Conservation (phyloP, 768 basidiomycete species). For the Suillus luteus region DNA sequence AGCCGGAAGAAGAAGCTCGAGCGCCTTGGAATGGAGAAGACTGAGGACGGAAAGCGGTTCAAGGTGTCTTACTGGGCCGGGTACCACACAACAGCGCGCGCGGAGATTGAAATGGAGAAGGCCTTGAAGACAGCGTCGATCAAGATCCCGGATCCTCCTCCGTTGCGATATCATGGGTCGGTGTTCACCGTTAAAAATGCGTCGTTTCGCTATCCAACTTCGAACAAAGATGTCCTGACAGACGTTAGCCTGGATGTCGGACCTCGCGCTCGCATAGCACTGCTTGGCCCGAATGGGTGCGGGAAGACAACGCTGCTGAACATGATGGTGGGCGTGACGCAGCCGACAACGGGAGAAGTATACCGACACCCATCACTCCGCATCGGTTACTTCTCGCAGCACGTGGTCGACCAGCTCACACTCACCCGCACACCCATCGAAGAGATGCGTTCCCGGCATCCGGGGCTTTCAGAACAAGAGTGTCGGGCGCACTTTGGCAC, state of each 20-base stretch:
- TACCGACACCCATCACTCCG: slow-evolving; percentile 52
- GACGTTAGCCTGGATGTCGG: slow-evolving; percentile 41
- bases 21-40: slow-evolving; percentile 15
- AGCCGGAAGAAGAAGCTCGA: slow-evolving; percentile 61
- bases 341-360: slow-evolving; percentile 49
- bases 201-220: slow-evolving; percentile 35
- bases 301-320: slow-evolving; percentile 58
- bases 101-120: slow-evolving; percentile 39
- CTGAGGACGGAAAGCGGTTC: slow-evolving; percentile 46
- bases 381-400: slow-evolving; percentile 65
- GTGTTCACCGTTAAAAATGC: slow-evolving; percentile 35
- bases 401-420: slow-evolving; percentile 55
- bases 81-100: slow-evolving; percentile 36
- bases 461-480: slow-evolving; percentile 32
- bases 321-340: slow-evolving; percentile 41
- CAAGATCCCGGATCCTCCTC: slow-evolving; percentile 32
- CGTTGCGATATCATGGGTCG: slow-evolving; percentile 37
- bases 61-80: slow-evolving; percentile 57
- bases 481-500: slow-evolving; percentile 26
- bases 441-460: slow-evolving; percentile 28
- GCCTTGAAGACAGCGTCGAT: slow-evolving; percentile 32
- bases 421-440: slow-evolving; percentile 25
- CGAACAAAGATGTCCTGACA: slow-evolving; percentile 28
- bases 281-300: slow-evolving; percentile 40
- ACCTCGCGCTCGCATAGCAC: slow-evolving; percentile 39